These are phyloP conservation scores for Helenozyma rhizophorensis DNA, from an alignment of 805 yeast species.

Conservation along the genomic window DNA sequence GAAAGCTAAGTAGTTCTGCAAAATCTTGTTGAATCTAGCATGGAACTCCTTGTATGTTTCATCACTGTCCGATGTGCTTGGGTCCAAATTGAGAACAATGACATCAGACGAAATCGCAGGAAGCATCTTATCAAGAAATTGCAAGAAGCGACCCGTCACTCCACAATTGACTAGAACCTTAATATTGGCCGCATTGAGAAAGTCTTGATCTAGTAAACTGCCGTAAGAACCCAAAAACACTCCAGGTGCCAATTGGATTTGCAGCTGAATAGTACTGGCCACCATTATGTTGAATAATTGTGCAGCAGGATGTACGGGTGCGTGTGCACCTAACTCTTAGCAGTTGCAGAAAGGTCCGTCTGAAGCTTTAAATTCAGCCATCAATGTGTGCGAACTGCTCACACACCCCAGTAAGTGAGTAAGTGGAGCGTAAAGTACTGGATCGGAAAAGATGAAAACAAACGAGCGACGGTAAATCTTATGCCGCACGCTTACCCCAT, in stretches of 20 bases:
- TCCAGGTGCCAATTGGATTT: slow-evolving; percentile 12
- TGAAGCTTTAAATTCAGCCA: too few species aligned
- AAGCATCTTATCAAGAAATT: slow-evolving; percentile 16
- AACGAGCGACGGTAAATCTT: too few species aligned
- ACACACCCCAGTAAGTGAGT: too few species aligned
- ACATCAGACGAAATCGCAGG: slow-evolving; percentile 32
- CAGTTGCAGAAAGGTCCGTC: too few species aligned
- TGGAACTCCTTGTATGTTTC: slow-evolving; percentile 24
- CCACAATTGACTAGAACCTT: slow-evolving; percentile 39
- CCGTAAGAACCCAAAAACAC: slow-evolving; percentile 10
- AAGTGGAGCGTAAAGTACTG: too few species aligned
- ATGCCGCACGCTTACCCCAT: too few species aligned
- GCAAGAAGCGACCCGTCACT: slow-evolving; percentile 26
- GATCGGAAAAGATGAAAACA: too few species aligned
- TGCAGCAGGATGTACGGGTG: too few species aligned
- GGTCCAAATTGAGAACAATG: slow-evolving; percentile 35
- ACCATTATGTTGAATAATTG: slow-evolving; percentile 4
- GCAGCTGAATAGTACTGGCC: slow-evolving; percentile 1
- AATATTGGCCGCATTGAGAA: slow-evolving; percentile 21
- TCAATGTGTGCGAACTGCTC: too few species aligned
- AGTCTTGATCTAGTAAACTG: slow-evolving; percentile 7
- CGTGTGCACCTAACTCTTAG: too few species aligned
- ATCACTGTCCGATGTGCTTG: slow-evolving; percentile 18
- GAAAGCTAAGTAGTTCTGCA: slow-evolving; percentile 35
- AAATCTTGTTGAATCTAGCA: slow-evolving; percentile 26